These are phyloP conservation scores for Aspergillus nidulans DNA, from an alignment of 495 filamentous ascomycete genomes.

Conservation along the genomic window DNA sequence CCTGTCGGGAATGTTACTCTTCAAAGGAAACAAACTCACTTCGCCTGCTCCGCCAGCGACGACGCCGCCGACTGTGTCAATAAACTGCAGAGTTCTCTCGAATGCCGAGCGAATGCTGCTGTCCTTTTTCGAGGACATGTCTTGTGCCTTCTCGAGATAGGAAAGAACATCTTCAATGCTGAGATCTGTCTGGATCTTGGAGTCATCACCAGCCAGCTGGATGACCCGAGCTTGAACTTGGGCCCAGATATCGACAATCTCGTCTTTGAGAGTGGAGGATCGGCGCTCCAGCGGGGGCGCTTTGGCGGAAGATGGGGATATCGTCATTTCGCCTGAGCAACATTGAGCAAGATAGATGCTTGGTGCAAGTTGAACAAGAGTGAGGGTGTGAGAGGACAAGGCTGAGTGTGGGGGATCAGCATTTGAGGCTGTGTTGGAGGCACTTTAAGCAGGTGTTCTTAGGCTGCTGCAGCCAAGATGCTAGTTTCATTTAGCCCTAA, in stretches of 20 bases:
- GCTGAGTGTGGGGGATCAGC: conserved; percentile 1
- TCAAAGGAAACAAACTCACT: conserved; percentile 14
- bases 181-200: conserved; percentile 22
- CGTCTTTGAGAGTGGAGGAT: conserved; percentile 25
- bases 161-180: conserved; percentile 29
- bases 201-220: conserved; percentile 36
- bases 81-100: conserved; percentile 32
- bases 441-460: too few species aligned
- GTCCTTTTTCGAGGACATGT: conserved; percentile 24
- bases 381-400: not conserved
- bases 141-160: conserved; percentile 25
- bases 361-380: not conserved
- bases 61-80: conserved; percentile 32
- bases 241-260: conserved; percentile 34
- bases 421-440: conserved; percentile 1
- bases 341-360: not conserved
- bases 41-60: conserved; percentile 29
- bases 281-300: conserved; percentile 7
- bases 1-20: too few species aligned
- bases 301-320: conserved; percentile 12
- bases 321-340: conserved; percentile 10
- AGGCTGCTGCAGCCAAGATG: conserved; percentile 3
- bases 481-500: conserved; percentile 5
- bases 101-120: conserved; percentile 22
- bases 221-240: conserved; percentile 34